Conservation (phyloP, 345 rosid genomes). For the Toxicodendron radicans region DNA sequence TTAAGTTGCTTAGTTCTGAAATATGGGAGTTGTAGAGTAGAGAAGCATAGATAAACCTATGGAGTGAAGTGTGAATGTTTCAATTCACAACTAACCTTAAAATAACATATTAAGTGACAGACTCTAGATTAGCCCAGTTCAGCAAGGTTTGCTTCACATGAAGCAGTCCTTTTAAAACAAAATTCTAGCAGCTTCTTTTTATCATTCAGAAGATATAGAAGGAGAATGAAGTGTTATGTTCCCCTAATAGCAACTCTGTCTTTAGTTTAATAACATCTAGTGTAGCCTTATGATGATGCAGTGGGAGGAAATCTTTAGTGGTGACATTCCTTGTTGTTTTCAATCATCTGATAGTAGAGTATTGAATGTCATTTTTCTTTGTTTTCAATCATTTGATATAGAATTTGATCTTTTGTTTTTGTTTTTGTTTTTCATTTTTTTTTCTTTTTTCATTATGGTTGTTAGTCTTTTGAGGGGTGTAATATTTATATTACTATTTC, state of each 20-base stretch:
- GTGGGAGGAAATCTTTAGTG: neutral
- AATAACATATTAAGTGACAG: too few species aligned
- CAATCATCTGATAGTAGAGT: too few species aligned
- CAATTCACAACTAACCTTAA: too few species aligned
- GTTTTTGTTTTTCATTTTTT: too few species aligned
- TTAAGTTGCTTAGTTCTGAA: neutral
- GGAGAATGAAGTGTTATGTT: neutral
- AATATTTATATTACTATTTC: too few species aligned
- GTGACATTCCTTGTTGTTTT: too few species aligned
- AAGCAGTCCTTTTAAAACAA: neutral
- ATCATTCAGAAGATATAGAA: neutral
- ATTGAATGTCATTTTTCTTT: too few species aligned
- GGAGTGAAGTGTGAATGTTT: neutral
- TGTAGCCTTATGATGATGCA: neutral
- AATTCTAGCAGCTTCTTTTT: too few species aligned
- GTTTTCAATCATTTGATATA: too few species aligned
- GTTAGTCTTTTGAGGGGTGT: too few species aligned
- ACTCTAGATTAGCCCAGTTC: neutral
- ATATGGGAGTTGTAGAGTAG: neutral
- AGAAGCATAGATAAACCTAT: neutral
- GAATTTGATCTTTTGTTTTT: too few species aligned
- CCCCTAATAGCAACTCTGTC: neutral
- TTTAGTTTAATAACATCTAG: neutral
- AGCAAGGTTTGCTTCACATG: neutral
- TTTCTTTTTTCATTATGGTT: too few species aligned